These are phyloP conservation scores for Clavispora vitiphila DNA, from an alignment of 805 yeast species.

Conservation along the genomic window DNA sequence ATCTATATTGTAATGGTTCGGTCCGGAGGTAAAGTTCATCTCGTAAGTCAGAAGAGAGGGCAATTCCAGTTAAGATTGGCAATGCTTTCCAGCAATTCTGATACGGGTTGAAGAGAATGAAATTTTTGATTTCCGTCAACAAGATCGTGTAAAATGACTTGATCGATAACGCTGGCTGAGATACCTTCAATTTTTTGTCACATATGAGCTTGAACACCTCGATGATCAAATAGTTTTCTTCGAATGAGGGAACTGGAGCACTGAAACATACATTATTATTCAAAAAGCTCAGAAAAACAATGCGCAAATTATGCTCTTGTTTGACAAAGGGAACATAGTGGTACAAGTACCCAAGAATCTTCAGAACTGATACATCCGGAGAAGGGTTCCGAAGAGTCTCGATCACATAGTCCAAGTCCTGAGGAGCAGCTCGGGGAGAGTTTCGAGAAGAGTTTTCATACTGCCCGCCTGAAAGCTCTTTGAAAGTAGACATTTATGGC, in stretches of 20 bases:
- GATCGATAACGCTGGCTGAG: slow-evolving; percentile 45
- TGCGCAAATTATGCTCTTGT: slow-evolving; percentile 40
- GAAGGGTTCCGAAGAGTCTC: slow-evolving; percentile 41
- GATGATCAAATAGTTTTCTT: slow-evolving; percentile 33
- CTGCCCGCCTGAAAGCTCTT: neutral
- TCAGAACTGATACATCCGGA: slow-evolving; percentile 23
- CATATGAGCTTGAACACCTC: slow-evolving; percentile 46
- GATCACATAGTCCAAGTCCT: slow-evolving; percentile 45
- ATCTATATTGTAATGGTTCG: slow-evolving; percentile 21
- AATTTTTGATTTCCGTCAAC: slow-evolving; percentile 29
- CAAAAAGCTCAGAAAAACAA: slow-evolving; percentile 41
- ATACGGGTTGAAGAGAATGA: slow-evolving; percentile 22
- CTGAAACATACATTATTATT: slow-evolving; percentile 35
- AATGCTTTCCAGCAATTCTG: slow-evolving; percentile 42
- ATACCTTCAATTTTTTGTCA: slow-evolving; percentile 41
- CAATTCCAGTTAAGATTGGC: slow-evolving; percentile 45
- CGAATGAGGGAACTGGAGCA: slow-evolving; percentile 16
- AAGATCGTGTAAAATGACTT: slow-evolving; percentile 39
- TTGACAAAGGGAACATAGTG: slow-evolving; percentile 49
- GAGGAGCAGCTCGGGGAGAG: slow-evolving; percentile 17
- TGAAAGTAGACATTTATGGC: neutral
- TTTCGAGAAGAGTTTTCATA: neutral
- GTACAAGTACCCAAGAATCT: slow-evolving; percentile 42
- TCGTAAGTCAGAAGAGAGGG: slow-evolving; percentile 32
- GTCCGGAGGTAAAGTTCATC: slow-evolving; percentile 26